A percentile compares a stretch with the other conserved stretches of the same genome.
Evolutionary conservation across 106 monocot genomes (phyloP).

Genomic region (Dendrobium officinale): DNA sequence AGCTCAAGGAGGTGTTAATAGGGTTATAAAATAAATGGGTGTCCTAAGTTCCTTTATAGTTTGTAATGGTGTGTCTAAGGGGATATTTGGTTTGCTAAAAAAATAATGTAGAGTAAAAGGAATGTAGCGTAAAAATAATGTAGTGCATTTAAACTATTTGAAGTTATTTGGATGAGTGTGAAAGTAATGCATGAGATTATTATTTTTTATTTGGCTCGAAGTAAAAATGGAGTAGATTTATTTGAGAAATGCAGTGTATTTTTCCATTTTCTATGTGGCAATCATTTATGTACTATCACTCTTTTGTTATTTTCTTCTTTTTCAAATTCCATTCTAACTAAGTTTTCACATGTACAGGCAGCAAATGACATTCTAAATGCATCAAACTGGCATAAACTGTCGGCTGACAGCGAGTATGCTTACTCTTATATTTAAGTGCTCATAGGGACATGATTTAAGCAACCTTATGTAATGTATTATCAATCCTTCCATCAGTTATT

Average conservation of each 20-base stretch:
- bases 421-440: conserved; percentile 6
- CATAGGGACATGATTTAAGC: neutral
- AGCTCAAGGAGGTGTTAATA: too few species aligned
- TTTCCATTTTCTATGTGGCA: neutral
- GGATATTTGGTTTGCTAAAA: too few species aligned
- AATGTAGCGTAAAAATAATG: too few species aligned
- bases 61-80: too few species aligned
- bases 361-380: conserved; percentile 47
- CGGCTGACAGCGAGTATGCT: conserved; percentile 58
- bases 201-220: too few species aligned
- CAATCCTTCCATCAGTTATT: neutral
- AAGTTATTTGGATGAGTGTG: too few species aligned
- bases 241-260: neutral
- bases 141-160: too few species aligned
- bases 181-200: too few species aligned
- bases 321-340: neutral
- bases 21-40: too few species aligned
- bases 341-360: conserved; percentile 33
- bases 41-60: too few species aligned
- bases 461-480: neutral
- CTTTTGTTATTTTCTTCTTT: conserved; percentile 4
- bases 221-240: neutral
- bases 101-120: too few species aligned
- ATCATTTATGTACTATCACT: neutral
- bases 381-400: conserved; percentile 29